Conservation (phyloP, 805 yeast species). For the Candida chauliodis region DNA sequence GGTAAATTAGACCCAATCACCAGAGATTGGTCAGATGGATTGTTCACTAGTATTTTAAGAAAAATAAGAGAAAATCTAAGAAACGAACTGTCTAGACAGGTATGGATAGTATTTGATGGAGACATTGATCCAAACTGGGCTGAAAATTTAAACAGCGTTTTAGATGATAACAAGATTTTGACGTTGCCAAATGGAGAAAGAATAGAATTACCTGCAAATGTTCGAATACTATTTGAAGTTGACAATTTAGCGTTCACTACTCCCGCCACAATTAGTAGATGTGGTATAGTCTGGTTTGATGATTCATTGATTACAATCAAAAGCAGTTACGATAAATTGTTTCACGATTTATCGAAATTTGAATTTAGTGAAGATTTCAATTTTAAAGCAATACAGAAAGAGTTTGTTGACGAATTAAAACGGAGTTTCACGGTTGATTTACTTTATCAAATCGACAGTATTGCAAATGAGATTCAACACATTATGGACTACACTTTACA, state of each 20-base stretch:
- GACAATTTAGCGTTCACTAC: conserved; percentile 66
- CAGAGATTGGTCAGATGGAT: conserved; percentile 90
- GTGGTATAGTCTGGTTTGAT: conserved; percentile 85
- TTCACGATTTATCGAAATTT: conserved; percentile 16
- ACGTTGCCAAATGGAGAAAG: conserved; percentile 92
- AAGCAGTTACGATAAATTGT: conserved; percentile 13
- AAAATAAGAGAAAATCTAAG: conserved; percentile 50
- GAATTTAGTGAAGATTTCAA: conserved; percentile 7
- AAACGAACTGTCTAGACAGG: conserved; percentile 52
- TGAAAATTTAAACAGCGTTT: conserved; percentile 82
- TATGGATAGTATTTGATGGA: conserved; percentile 88
- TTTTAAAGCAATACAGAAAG: conserved; percentile 10
- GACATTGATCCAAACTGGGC: conserved; percentile 94
- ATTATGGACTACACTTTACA: conserved; percentile 46
- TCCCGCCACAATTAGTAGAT: conserved; percentile 88
- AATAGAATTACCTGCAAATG: conserved; percentile 57
- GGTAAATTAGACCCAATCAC: conserved; percentile 75
- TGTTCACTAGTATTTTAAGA: conserved; percentile 67
- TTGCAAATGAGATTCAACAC: conserved; percentile 36
- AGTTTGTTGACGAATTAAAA: conserved; percentile 11
- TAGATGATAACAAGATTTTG: conserved; percentile 79
- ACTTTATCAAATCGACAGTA: conserved; percentile 17
- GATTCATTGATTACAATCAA: conserved; percentile 17
- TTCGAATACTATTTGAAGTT: conserved; percentile 74
- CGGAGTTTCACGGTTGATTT: conserved; percentile 3